Percentiles rank a stretch among this genome's conserved stretches.
phyloP scores from a whole-genome alignment of 805 yeast genomes.

The Sugiyamaella boreocaroliniensis region DNA sequence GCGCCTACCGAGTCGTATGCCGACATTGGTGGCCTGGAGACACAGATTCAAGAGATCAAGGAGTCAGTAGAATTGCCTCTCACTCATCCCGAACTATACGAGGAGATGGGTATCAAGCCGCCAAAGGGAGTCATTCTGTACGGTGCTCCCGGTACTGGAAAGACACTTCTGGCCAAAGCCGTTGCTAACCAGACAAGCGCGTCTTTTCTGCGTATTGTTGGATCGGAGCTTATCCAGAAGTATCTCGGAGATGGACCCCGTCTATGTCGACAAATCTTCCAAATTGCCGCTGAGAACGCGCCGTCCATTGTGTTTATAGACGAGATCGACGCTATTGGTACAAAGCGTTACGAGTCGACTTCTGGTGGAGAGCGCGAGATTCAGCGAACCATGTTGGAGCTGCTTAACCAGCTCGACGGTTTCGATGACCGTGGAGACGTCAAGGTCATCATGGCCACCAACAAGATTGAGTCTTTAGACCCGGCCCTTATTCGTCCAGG shows the following conservation, averaged over 20 bases:
- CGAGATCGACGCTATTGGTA: constrained; percentile 98
- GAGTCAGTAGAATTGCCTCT: constrained; percentile 94
- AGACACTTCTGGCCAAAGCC: constrained; percentile 91
- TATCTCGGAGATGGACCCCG: constrained; percentile 98
- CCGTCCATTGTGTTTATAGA: constrained; percentile 98
- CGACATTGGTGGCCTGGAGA: constrained; percentile 93
- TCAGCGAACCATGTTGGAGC: constrained; percentile 95
- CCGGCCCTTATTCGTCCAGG: constrained; percentile 97
- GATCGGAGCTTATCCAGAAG: constrained; percentile 93
- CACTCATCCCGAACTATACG: constrained; percentile 93
- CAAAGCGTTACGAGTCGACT: constrained; percentile 86
- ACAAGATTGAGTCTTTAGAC: constrained; percentile 86
- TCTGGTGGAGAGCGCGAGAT: constrained; percentile 97
- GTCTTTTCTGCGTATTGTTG: constrained; percentile 91
- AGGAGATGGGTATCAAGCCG: constrained; percentile 98
- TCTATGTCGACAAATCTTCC: constrained; percentile 86
- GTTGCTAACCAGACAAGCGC: constrained; percentile 98
- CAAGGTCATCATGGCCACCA: constrained; percentile 97
- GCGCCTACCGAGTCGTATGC: constrained; percentile 96
- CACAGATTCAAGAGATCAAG: constrained; percentile 95
- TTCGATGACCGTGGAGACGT: constrained; percentile 97
- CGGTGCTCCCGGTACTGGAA: constrained; percentile 98
- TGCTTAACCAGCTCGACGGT: constrained; percentile 92
- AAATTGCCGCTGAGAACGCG: constrained; percentile 93
- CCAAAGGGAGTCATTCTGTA: constrained; percentile 96